These are phyloP conservation scores for Musa schizocarpa DNA, from an alignment of 176 grass and related monocot genomes.

Conservation along the genomic window DNA sequence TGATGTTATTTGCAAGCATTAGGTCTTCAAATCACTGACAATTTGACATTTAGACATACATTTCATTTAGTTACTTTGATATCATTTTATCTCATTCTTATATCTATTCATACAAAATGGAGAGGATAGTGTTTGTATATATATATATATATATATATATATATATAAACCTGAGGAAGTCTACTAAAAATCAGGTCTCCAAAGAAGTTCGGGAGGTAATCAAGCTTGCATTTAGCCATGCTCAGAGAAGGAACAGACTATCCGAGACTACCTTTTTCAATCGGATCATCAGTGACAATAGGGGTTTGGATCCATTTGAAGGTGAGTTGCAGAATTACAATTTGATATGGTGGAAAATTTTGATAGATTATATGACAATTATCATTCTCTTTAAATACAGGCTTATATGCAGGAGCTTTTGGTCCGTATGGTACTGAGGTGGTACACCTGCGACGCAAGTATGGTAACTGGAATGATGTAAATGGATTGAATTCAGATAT, in stretches of 20 bases:
- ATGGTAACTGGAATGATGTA: constrained; percentile 63
- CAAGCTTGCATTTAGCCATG: constrained; percentile 65
- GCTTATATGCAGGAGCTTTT: constrained; percentile 91
- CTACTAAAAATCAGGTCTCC: constrained; percentile 23
- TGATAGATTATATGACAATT: not conserved
- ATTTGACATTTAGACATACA: too few relatives aligned
- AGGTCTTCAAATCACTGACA: too few relatives aligned
- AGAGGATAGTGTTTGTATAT: too few relatives aligned
- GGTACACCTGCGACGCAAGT: constrained; percentile 70
- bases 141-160: too few relatives aligned
- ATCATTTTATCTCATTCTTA: too few relatives aligned
- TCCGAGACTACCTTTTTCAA: constrained; percentile 73
- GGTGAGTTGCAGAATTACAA: constrained; percentile 24
- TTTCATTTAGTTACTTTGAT: too few relatives aligned
- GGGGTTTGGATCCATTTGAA: constrained; percentile 69
- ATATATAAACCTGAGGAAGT: too few relatives aligned
- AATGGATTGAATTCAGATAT: constrained; percentile 34
- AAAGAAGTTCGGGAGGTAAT: constrained; percentile 81
- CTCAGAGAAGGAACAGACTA: constrained; percentile 47
- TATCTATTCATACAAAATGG: too few relatives aligned
- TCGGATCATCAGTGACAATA: constrained; percentile 53
- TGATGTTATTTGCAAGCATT: too few relatives aligned
- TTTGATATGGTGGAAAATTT: not conserved
- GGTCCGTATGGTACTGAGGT: constrained; percentile 91
- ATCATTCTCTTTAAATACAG: constrained; percentile 26